These are phyloP conservation scores for Volvox carteri DNA, from an alignment of 163 green algal genomes.

Conservation along the genomic window DNA sequence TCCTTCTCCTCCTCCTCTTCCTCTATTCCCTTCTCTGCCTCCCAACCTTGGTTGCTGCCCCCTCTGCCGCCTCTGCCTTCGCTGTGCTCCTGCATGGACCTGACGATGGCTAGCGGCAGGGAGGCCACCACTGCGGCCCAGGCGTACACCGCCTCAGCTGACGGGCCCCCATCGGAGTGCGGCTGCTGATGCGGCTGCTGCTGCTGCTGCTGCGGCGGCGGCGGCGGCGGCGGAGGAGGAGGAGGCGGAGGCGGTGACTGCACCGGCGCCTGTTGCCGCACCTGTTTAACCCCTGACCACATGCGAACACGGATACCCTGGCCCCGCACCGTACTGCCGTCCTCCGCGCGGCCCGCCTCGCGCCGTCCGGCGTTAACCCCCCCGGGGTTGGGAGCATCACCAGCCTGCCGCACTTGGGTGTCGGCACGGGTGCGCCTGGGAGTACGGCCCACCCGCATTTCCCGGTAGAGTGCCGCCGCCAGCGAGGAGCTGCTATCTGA, in stretches of 20 bases:
- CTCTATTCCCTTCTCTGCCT: background rate
- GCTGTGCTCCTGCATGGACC: background rate
- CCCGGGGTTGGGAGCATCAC: too few species aligned
- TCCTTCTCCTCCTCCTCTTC: too few species aligned
- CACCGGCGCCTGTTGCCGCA: too few species aligned
- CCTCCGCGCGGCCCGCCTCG: too few species aligned
- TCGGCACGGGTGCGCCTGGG: background rate
- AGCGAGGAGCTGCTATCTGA: too few species aligned
- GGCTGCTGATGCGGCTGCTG: background rate
- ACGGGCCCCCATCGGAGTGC: background rate
- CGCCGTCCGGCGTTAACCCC: too few species aligned
- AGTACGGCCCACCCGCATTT: conserved; percentile 23
- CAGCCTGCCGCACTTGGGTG: too few species aligned
- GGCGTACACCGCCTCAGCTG: conserved; percentile 23
- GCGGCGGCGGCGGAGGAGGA: background rate
- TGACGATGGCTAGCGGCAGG: background rate
- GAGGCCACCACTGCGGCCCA: conserved; percentile 39
- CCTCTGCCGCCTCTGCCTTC: background rate
- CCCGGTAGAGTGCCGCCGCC: conserved; percentile 35
- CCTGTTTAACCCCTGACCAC: too few species aligned
- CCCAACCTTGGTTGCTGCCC: background rate
- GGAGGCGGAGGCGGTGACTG: too few species aligned
- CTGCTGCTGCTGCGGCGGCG: background rate
- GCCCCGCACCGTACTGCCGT: too few species aligned
- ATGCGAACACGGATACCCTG: too few species aligned